Conservation (phyloP, 2,329 filamentous ascomycete genomes). For the Claviceps africana region DNA sequence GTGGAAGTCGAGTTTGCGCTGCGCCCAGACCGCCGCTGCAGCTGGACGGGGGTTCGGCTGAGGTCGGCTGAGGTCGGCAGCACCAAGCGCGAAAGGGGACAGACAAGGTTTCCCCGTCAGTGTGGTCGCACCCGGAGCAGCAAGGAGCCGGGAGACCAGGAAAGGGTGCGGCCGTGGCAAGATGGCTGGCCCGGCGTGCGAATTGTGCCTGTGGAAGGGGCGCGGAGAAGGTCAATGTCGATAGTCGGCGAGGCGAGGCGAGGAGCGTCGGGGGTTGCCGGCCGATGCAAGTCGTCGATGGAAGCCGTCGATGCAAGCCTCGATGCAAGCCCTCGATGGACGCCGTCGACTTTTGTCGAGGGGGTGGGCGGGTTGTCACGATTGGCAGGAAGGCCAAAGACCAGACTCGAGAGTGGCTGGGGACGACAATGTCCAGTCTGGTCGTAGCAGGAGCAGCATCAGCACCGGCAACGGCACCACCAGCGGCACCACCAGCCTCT, state of each 20-base stretch:
- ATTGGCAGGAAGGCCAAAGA: neutral
- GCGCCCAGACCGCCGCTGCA: neutral
- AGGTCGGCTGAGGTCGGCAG: neutral
- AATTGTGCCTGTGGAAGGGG: neutral
- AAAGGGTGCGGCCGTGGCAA: neutral
- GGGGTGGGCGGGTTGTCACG: too few species aligned
- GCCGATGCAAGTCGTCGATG: neutral
- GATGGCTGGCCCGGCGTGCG: neutral
- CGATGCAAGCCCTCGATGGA: too few species aligned
- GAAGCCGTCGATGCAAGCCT: too few species aligned
- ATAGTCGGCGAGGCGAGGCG: neutral
- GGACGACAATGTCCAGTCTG: too few species aligned
- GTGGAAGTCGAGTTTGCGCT: neutral
- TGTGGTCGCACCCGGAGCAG: neutral
- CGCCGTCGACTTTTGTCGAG: too few species aligned
- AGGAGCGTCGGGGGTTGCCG: neutral
- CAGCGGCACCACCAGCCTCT: too few species aligned
- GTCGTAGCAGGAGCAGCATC: too few species aligned
- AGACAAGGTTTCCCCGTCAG: neutral
- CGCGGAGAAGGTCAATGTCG: neutral
- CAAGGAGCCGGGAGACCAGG: neutral
- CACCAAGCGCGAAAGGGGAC: neutral
- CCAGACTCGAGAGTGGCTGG: conserved; percentile 4
- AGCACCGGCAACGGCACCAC: too few species aligned
- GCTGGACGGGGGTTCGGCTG: neutral